Conservation (phyloP, 495 filamentous ascomycete genomes). For the Tetracladium setigerum region DNA sequence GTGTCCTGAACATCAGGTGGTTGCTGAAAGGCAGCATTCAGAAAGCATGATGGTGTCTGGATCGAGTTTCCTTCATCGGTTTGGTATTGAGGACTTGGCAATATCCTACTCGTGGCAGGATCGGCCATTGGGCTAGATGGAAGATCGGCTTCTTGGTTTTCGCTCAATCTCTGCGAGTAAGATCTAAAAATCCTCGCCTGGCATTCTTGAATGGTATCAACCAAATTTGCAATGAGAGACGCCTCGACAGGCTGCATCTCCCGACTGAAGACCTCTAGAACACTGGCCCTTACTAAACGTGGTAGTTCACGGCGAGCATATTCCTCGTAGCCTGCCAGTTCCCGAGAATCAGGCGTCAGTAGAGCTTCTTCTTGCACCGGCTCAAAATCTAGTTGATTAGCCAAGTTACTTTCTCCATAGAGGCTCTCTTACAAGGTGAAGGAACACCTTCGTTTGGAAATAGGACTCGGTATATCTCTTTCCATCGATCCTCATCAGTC, state of each 20-base stretch:
- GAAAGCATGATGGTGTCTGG: no score
- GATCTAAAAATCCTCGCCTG: conserved; percentile 12
- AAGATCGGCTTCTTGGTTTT: no score
- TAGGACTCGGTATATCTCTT: conserved; percentile 10
- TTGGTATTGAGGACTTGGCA: no score
- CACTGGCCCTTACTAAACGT: conserved; percentile 2
- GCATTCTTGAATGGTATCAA: conserved; percentile 10
- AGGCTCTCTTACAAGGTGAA: conserved; percentile 10
- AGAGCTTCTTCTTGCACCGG: conserved; percentile 1
- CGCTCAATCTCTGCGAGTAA: no score
- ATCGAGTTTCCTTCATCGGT: no score
- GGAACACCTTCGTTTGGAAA: conserved; percentile 9
- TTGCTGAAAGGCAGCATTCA: no score
- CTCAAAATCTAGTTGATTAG: conserved; percentile 12
- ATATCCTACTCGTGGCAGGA: no score
- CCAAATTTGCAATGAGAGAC: conserved; percentile 3
- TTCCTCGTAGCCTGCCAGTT: conserved; percentile 10
- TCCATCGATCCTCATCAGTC: conserved; percentile 12
- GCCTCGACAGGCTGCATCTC: conserved; percentile 9
- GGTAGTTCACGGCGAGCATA: conserved; percentile 11
- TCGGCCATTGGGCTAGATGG: no score
- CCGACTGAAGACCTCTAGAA: background rate
- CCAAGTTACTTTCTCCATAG: background rate
- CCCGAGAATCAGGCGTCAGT: conserved; percentile 4
- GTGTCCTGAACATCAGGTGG: no score